Percentiles rank a stretch among this genome's conserved stretches.
Conservation (phyloP, 139 green algal species). For the Picochlorum sp. region DNA sequence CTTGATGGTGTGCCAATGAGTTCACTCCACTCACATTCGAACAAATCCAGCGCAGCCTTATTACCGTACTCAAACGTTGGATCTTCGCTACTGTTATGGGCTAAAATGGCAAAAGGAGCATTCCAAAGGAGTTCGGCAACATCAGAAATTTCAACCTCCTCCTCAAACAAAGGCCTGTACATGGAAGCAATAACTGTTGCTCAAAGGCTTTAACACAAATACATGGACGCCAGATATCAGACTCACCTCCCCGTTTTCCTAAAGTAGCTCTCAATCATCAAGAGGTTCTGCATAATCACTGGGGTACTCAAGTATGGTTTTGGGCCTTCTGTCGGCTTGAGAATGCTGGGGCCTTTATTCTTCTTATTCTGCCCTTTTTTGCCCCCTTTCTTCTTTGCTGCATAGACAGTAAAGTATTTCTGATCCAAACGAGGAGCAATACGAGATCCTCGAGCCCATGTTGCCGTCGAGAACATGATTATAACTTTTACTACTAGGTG, state of each 20-base stretch:
- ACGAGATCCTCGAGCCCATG: too few relatives aligned
- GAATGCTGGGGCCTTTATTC: conserved; percentile 4
- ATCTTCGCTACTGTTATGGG: conserved; percentile 13
- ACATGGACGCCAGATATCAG: too few relatives aligned
- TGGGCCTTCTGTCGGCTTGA: neutral
- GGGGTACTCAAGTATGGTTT: conserved; percentile 10
- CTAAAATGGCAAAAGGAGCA: conserved; percentile 25
- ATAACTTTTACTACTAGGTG: too few relatives aligned
- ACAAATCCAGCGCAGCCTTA: conserved; percentile 26
- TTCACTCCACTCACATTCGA: conserved; percentile 27
- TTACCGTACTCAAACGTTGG: conserved; percentile 28
- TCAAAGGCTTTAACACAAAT: too few relatives aligned
- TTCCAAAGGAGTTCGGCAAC: conserved; percentile 21
- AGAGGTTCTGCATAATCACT: conserved; percentile 36
- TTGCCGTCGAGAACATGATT: too few relatives aligned
- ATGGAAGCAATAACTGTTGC: too few relatives aligned
- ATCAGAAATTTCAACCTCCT: conserved; percentile 22
- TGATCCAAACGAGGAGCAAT: too few relatives aligned
- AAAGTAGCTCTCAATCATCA: conserved; percentile 28
- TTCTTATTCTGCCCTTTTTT: neutral
- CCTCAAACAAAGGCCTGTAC: conserved; percentile 29
- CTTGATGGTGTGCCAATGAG: conserved; percentile 21
- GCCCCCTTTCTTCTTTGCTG: neutral
- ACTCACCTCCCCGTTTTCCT: conserved; percentile 26
- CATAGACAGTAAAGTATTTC: neutral